Percentiles rank a stretch among this genome's conserved stretches.
Conservation (phyloP, 2,329 filamentous ascomycete genomes). For the Colletotrichum acutatum region DNA sequence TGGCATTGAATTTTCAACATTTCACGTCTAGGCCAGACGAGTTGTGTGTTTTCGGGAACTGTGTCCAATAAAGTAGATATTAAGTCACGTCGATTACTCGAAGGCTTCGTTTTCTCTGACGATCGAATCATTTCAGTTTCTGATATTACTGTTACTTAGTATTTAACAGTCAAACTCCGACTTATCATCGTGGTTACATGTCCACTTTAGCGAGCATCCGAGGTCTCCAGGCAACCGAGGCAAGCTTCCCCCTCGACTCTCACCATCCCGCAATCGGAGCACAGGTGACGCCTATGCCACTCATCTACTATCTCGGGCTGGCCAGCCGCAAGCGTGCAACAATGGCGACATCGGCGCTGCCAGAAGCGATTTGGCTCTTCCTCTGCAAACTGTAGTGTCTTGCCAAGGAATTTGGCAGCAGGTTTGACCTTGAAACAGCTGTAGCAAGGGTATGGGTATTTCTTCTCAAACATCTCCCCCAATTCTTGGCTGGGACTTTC, state of each 20-base stretch:
- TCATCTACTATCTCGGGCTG: not conserved
- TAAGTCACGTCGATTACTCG: not conserved
- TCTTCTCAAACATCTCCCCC: not conserved
- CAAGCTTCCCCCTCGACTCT: not conserved
- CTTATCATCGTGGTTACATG: not conserved
- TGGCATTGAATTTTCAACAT: not conserved
- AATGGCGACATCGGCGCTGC: not conserved
- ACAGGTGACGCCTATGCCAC: not conserved
- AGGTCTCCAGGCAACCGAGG: not conserved
- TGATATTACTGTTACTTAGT: not conserved
- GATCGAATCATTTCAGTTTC: not conserved
- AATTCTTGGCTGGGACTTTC: not conserved
- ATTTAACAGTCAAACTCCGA: not conserved
- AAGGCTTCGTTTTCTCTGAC: not conserved
- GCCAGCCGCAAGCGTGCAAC: not conserved
- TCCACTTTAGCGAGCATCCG: not conserved
- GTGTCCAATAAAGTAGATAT: not conserved
- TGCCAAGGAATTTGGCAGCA: not conserved
- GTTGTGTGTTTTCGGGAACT: not conserved
- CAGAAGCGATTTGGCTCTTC: not conserved
- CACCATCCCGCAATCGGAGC: not conserved
- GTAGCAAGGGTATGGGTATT: not conserved
- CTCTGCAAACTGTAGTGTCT: not conserved
- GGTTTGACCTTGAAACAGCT: not conserved
- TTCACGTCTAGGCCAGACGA: not conserved